Evolutionary conservation across 2,329 filamentous ascomycete species (phyloP), one percentile per base, ranked within the genome.

Genomic region (Clonostachys byssicola): DNA sequence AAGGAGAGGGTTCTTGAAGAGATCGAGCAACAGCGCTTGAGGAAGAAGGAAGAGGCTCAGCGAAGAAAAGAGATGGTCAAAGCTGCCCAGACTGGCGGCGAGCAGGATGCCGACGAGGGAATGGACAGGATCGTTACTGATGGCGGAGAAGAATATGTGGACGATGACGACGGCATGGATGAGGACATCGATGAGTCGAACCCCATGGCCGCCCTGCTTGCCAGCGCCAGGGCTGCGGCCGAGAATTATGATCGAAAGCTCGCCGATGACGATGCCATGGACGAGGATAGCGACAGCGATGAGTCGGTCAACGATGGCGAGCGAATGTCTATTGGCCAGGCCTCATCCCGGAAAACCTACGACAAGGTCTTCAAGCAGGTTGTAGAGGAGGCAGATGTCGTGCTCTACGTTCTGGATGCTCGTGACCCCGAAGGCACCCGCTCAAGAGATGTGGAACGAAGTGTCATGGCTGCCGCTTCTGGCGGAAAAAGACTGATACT

Each of bases 331-430:
- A 70, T 75, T 49, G 74, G 73, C 14, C 69, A 77, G 44, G 75
- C 78, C 7, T 78, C 80, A 4, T 96, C 92, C 45, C 82, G 91
- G 60, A 89, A 85, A 67, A 89, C 90, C 47, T 96, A 92, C 68
- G 91, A 96, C 78, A 96, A 95, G 75, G 84, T 95, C 57, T 96
- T 96, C 78, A 96, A 96, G 75, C 81, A 89, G 61, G 91, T 96
- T 14, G 84, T 95, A 34, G 89, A 95, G 52, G 81, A 88, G 52
- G 88, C 92, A 44, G 92, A 96, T 63, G 91, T 96, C 30, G 79
- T 96, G 35, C 81, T 96, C 45, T 96, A 96, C 68, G 90, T 96
- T 44, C 82, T 96, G 48, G 92, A 96, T 61, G 92, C 92, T 46
- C 84, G 92, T 57, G 91, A 96, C 60, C 92, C 92, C 2, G 88